phyloP scores from a whole-genome alignment of 768 basidiomycete species.

The Rubroboletus satanas region DNA sequence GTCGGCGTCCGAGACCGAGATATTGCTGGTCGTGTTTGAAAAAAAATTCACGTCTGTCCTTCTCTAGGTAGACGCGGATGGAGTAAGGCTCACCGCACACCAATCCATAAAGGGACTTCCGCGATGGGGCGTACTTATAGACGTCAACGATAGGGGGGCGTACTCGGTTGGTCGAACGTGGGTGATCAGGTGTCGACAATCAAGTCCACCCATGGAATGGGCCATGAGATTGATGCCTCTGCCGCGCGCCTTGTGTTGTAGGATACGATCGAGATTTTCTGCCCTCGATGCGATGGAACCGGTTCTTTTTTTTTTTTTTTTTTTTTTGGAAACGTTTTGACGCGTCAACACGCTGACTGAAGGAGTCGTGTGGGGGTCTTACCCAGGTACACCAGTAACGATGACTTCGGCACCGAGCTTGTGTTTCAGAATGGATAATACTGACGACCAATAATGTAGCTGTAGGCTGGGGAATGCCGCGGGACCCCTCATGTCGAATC shows the following conservation, averaged over 20 bases:
- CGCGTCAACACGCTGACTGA: background rate
- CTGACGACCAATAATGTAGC: slow-evolving; percentile 92
- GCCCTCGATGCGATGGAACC: slow-evolving; percentile 86
- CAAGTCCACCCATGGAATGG: slow-evolving; percentile 97
- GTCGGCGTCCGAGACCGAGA: slow-evolving; percentile 80
- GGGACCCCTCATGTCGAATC: slow-evolving; percentile 89
- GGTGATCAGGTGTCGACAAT: slow-evolving; percentile 89
- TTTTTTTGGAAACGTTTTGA: background rate
- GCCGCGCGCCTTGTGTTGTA: slow-evolving; percentile 62
- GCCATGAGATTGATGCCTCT: slow-evolving; percentile 90
- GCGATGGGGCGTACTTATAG: slow-evolving; percentile 88
- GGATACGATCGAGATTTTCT: slow-evolving; percentile 64
- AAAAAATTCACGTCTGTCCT: slow-evolving; percentile 8
- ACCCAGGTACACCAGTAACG: slow-evolving; percentile 93
- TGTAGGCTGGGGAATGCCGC: slow-evolving; percentile 76
- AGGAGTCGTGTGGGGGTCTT: slow-evolving; percentile 28
- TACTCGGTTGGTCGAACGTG: slow-evolving; percentile 81
- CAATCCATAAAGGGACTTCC: slow-evolving; percentile 99
- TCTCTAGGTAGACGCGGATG: slow-evolving; percentile 1
- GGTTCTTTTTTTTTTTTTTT: slow-evolving; percentile 55
- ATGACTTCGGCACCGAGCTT: slow-evolving; percentile 92
- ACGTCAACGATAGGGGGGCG: slow-evolving; percentile 81
- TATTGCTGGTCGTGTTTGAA: slow-evolving; percentile 56
- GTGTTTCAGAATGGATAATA: slow-evolving; percentile 73
- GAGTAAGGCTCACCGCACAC: slow-evolving; percentile 65